phyloP scores from a whole-genome alignment of 31 red algal species.

The Asparagopsis taxiformis region DNA sequence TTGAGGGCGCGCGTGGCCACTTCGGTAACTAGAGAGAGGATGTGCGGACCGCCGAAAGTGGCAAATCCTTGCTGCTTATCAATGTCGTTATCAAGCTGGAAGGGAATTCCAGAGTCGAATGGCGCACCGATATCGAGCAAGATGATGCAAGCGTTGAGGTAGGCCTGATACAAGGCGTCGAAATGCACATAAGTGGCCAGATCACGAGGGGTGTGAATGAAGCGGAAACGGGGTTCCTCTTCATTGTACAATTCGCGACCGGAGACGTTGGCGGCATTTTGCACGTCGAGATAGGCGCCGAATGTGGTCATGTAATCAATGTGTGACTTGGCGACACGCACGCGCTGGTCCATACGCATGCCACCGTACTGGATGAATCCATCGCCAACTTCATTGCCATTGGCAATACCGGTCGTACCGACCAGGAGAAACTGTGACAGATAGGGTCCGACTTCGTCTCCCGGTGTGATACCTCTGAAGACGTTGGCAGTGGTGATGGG shows the following conservation, averaged over 20 bases:
- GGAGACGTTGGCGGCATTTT: slow-evolving; percentile 25
- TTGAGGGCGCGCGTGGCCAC: slow-evolving; percentile 45
- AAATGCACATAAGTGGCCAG: slow-evolving; percentile 35
- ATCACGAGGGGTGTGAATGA: slow-evolving; percentile 27
- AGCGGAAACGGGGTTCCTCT: background rate
- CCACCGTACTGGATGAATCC: slow-evolving; percentile 33
- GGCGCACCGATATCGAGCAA: slow-evolving; percentile 6
- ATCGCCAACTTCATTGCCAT: background rate
- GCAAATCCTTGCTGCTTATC: slow-evolving; percentile 47
- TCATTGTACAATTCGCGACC: slow-evolving; percentile 1
- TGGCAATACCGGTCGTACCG: slow-evolving; percentile 1
- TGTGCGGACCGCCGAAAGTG: slow-evolving; percentile 19
- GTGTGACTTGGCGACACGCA: slow-evolving; percentile 1
- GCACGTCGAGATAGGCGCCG: slow-evolving; percentile 16
- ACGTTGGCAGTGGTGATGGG: background rate
- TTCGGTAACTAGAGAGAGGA: slow-evolving; percentile 26
- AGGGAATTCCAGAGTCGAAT: slow-evolving; percentile 29
- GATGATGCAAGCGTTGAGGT: slow-evolving; percentile 39
- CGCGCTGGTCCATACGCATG: slow-evolving; percentile 16
- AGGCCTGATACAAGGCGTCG: slow-evolving; percentile 45
- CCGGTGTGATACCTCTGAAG: slow-evolving; percentile 26
- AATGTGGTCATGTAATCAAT: slow-evolving; percentile 26
- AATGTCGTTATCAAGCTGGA: slow-evolving; percentile 2
- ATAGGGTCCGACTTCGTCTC: slow-evolving; percentile 21
- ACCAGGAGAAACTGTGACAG: slow-evolving; percentile 31